Conservation (phyloP, 768 basidiomycete genomes). For the Termitomyces bulborhizus region DNA sequence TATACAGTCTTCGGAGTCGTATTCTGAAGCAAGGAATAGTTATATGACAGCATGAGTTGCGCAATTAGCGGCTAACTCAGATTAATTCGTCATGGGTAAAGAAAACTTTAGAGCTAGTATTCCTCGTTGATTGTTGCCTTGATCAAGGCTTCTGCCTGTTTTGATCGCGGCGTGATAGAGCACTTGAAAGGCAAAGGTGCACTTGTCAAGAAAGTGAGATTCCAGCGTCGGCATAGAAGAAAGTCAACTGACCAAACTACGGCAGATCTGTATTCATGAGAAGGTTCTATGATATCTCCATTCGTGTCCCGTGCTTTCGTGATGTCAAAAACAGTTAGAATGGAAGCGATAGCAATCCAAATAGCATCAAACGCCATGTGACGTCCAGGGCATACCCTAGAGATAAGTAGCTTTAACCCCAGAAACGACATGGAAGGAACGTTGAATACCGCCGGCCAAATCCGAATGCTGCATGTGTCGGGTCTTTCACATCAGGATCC, state of each 20-base stretch:
- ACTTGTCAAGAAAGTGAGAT: background rate
- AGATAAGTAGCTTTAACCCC: background rate
- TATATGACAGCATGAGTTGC: no score
- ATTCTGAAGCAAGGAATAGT: no score
- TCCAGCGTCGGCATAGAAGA: no score
- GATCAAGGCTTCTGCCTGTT: background rate
- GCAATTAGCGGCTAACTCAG: no score
- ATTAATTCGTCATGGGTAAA: no score
- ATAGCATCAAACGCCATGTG: slow-evolving; percentile 24
- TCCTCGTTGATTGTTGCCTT: no score
- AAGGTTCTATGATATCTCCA: slow-evolving; percentile 13
- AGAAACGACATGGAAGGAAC: no score
- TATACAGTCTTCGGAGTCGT: no score
- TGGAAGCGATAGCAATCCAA: slow-evolving; percentile 23
- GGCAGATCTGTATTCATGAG: slow-evolving; percentile 5
- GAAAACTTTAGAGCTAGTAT: no score
- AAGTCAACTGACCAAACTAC: slow-evolving; percentile 5
- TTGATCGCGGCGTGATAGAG: slow-evolving; percentile 6
- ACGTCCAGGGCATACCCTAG: slow-evolving; percentile 26
- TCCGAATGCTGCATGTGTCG: slow-evolving; percentile 10
- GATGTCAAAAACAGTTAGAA: slow-evolving; percentile 26
- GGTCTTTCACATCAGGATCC: slow-evolving; percentile 13
- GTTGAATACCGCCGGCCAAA: slow-evolving; percentile 15
- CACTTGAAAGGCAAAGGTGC: slow-evolving; percentile 3
- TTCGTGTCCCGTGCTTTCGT: slow-evolving; percentile 10